Base-by-base conservation (phyloP, 2,329 filamentous ascomycete genomes). In the Lachnellula occidentalis region DNA sequence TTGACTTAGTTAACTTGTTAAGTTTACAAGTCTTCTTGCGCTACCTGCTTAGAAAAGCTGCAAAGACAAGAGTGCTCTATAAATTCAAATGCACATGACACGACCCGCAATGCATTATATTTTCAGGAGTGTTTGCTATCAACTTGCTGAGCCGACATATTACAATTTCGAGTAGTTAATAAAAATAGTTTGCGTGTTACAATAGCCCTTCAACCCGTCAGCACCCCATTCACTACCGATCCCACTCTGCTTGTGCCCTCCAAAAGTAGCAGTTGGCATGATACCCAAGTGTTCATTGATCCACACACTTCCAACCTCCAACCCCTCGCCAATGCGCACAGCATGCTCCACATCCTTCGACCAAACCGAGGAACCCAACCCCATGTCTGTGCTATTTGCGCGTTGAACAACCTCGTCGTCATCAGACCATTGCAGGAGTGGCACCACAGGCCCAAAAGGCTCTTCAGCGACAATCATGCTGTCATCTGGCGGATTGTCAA, bases 361-460 rank as follows among this genome's bases (percentile, higher is more conserved):
- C 74, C 82, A 86, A 0, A 86, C 76, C 0, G 80, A 83, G 1
- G 78, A 76, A 0, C 79, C 80, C 0, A 85, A 73, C 4, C 84
- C 84, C 63, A 84, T 86, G 34, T 83, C 79, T 0, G 82, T 85
- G 58, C 85, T 80, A 59, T 87, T 87, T 2, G 82, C 82, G 27
- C 85, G 69, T 36, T 73, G 71, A 6, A 86, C 66, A 0, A 81
- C 83, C 49, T 85, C 79, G 8, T 84, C 80, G 5, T 80, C 78
- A n/a, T 64, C 64, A 1, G 78, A 73, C 21, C 84, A 75, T 2
- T 76, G 72, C 6, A 80, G 75, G 19, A 86, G 64, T 1, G 76
- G 77, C 1, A 84, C 79, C 0, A 76, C 77, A 0, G 84, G 83
- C 0, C 83, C 84, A 59, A 84, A 85, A 2, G 80, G 78, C 64